phyloP scores from a whole-genome alignment of 805 yeast genomes.

The Candida michaelii region DNA sequence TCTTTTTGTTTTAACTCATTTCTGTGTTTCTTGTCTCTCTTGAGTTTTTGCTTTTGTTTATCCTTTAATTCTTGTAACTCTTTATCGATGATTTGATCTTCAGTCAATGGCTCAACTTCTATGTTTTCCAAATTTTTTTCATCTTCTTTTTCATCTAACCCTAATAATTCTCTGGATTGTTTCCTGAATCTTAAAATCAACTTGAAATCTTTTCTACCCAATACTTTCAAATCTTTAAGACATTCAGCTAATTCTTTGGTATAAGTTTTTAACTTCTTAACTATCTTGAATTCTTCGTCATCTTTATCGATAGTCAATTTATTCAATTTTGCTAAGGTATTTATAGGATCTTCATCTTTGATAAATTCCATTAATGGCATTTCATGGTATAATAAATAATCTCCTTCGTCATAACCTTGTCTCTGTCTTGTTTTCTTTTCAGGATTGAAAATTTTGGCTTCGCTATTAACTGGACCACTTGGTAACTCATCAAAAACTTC shows the following conservation, averaged over 20 bases:
- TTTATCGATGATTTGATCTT: conserved; percentile 85
- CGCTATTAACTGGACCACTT: conserved; percentile 68
- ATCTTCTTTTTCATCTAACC: conserved; percentile 60
- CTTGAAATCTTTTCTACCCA: conserved; percentile 93
- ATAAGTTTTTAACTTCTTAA: conserved; percentile 73
- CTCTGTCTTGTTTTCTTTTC: conserved; percentile 87
- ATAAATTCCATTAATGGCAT: conserved; percentile 80
- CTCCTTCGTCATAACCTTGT: conserved; percentile 97
- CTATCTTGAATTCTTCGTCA: conserved; percentile 69
- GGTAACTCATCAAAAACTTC: conserved; percentile 92
- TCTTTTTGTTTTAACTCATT: conserved; percentile 88
- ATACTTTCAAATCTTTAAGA: conserved; percentile 85
- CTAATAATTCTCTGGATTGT: conserved; percentile 75
- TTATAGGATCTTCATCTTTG: conserved; percentile 78
- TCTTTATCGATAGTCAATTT: conserved; percentile 53
- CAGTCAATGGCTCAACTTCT: conserved; percentile 72
- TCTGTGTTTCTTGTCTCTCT: conserved; percentile 77
- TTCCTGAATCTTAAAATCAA: conserved; percentile 83
- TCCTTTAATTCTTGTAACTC: conserved; percentile 76
- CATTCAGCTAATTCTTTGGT: conserved; percentile 79
- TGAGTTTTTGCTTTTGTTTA: conserved; percentile 64
- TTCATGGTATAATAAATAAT: conserved; percentile 67
- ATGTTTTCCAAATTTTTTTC: conserved; percentile 46
- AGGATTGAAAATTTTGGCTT: conserved; percentile 92
- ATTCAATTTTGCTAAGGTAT: conserved; percentile 71